phyloP scores from a whole-genome alignment of 2,329 filamentous ascomycete species.

The Microsporum canis region DNA sequence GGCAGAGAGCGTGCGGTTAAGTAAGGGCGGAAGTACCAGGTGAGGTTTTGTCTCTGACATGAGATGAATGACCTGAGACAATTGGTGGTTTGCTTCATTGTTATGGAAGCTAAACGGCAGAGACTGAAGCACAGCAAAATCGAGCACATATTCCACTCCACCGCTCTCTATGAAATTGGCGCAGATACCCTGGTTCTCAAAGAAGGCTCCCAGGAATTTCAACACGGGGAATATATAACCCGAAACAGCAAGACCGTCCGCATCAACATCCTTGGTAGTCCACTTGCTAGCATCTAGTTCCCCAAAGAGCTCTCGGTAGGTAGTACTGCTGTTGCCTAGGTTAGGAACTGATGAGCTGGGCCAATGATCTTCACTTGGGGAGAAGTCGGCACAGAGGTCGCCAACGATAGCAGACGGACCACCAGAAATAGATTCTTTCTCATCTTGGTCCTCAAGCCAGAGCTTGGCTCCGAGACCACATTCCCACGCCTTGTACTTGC shows the following conservation, averaged over 20 bases:
- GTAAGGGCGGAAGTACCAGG: slow-evolving; percentile 67
- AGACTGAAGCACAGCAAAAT: slow-evolving; percentile 71
- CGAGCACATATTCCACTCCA: slow-evolving; percentile 71
- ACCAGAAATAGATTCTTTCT: slow-evolving; percentile 49
- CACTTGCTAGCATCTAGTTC: slow-evolving; percentile 18
- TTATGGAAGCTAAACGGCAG: slow-evolving; percentile 63
- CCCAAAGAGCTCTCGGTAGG: slow-evolving; percentile 15
- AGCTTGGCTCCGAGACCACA: slow-evolving; percentile 70
- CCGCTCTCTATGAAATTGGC: slow-evolving; percentile 63
- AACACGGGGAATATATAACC: slow-evolving; percentile 65
- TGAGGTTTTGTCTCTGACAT: slow-evolving; percentile 72
- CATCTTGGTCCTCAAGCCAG: slow-evolving; percentile 49
- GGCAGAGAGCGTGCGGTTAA: slow-evolving; percentile 60
- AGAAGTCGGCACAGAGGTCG: slow-evolving; percentile 25
- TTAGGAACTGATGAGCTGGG: slow-evolving; percentile 20
- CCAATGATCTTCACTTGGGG: slow-evolving; percentile 18
- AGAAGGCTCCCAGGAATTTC: slow-evolving; percentile 66
- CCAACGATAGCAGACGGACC: slow-evolving; percentile 33
- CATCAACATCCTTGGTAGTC: slow-evolving; percentile 40
- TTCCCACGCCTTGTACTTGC: slow-evolving; percentile 55
- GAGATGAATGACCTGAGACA: slow-evolving; percentile 62
- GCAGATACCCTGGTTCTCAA: slow-evolving; percentile 63
- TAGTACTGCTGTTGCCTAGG: slow-evolving; percentile 15
- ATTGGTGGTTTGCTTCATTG: slow-evolving; percentile 53
- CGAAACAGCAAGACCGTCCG: slow-evolving; percentile 44